These are phyloP conservation scores for Polychaeton citri DNA, from an alignment of 2,329 filamentous ascomycete species.

Conservation along the genomic window DNA sequence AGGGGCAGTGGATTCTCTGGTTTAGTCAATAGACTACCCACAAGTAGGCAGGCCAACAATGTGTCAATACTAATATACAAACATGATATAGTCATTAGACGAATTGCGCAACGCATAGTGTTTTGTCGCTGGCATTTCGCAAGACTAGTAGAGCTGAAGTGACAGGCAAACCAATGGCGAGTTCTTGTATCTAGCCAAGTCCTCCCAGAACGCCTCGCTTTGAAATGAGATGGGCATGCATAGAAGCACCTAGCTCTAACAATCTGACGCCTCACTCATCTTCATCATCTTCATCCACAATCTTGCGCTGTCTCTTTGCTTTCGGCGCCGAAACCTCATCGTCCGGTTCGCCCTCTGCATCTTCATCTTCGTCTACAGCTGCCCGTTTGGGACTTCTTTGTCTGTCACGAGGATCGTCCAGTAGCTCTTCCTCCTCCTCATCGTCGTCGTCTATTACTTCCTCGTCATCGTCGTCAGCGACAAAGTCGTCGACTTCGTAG, in stretches of 20 bases:
- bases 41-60: too few relatives aligned
- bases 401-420: constrained; percentile 15
- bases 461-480: constrained; percentile 64
- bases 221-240: too few relatives aligned
- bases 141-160: too few relatives aligned
- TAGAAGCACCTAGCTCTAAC: too few relatives aligned
- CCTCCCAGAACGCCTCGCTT: not conserved
- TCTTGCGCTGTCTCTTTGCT: constrained; percentile 29
- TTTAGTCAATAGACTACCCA: too few relatives aligned
- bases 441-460: constrained; percentile 44
- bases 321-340: constrained; percentile 15
- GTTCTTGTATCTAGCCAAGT: too few relatives aligned
- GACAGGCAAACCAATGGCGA: too few relatives aligned
- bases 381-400: constrained; percentile 25
- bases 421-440: constrained; percentile 32
- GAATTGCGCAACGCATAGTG: too few relatives aligned
- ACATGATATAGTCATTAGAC: too few relatives aligned
- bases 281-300: constrained; percentile 35
- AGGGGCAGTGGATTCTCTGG: too few relatives aligned
- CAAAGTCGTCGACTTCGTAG: constrained; percentile 68
- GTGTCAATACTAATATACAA: too few relatives aligned
- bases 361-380: constrained; percentile 22
- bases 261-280: constrained; percentile 21
- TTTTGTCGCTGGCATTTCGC: too few relatives aligned
- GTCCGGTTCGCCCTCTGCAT: constrained; percentile 20